Percentiles rank a stretch among this genome's conserved stretches.
Conservation (phyloP, 345 rosid species). For the Raphanus raphanistrum region DNA sequence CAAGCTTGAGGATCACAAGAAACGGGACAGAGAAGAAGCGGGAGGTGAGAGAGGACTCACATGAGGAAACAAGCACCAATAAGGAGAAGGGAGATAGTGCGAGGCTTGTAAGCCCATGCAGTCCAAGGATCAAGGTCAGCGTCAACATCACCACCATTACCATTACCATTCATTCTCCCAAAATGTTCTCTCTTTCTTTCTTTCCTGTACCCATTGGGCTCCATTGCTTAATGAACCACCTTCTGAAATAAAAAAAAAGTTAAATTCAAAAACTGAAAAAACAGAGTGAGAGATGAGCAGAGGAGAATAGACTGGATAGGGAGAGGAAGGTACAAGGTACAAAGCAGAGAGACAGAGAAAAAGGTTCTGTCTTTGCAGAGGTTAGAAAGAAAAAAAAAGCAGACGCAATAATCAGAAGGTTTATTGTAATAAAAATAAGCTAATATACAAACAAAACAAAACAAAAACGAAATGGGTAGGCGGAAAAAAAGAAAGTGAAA, state of each 20-base stretch:
- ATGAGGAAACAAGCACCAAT: constrained; percentile 93
- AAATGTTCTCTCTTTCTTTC: constrained; percentile 50
- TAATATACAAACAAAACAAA: neutral
- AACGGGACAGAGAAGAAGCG: neutral
- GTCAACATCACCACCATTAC: constrained; percentile 40
- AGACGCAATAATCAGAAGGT: neutral
- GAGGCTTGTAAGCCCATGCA: constrained; percentile 99
- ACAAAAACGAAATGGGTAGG: neutral
- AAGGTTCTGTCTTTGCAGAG: constrained; percentile 35
- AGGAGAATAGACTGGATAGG: constrained; percentile 21
- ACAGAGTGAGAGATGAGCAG: neutral
- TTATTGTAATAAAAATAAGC: constrained; percentile 28
- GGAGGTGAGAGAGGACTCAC: constrained; percentile 48
- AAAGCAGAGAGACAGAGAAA: constrained; percentile 31
- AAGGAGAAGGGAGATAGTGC: constrained; percentile 79
- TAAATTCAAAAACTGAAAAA: neutral
- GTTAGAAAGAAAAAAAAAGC: constrained; percentile 7
- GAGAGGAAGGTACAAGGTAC: constrained; percentile 26
- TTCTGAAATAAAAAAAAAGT: constrained; percentile 1
- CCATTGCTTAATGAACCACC: constrained; percentile 43
- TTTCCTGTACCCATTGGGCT: constrained; percentile 62
- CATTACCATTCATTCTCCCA: constrained; percentile 69
- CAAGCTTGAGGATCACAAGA: neutral
- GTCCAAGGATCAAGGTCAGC: constrained; percentile 97
- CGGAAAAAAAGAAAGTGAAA: neutral